A percentile compares a stretch with the other conserved stretches of the same genome.
Evolutionary conservation across 2,329 filamentous ascomycete genomes (phyloP).

Genomic region (Penicillium fuscoglaucum): DNA sequence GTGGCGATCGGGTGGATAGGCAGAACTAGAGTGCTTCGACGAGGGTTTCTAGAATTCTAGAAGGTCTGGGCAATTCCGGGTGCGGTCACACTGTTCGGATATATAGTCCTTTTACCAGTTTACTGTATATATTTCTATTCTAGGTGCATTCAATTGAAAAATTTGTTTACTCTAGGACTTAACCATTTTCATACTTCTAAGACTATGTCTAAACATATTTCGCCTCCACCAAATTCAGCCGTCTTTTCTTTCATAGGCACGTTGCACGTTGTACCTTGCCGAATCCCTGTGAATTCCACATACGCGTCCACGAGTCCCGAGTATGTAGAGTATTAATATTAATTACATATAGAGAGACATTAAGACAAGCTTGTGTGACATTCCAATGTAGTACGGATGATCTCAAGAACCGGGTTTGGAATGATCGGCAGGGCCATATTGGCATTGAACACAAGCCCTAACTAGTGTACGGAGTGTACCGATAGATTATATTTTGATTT

Average conservation of each 20-base stretch:
- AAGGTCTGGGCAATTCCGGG: slow-evolving; percentile 12
- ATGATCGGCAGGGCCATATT: slow-evolving; percentile 14
- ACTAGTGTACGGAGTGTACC: not conserved
- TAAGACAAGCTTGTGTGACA: slow-evolving; percentile 5
- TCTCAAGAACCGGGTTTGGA: not conserved
- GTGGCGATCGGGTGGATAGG: slow-evolving; percentile 22
- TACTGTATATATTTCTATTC: not conserved
- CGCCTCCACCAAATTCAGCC: not conserved
- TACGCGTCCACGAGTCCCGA: slow-evolving; percentile 1
- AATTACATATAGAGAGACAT: not conserved
- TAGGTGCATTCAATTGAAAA: not conserved
- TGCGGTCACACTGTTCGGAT: not conserved
- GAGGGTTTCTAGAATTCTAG: slow-evolving; percentile 24
- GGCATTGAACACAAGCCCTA: not conserved
- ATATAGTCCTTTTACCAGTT: too few relatives aligned
- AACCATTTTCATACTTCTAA: not conserved
- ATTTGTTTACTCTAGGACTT: not conserved
- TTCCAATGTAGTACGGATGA: slow-evolving; percentile 3
- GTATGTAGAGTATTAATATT: not conserved
- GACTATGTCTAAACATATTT: not conserved
- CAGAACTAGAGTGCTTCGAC: slow-evolving; percentile 16
- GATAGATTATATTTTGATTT: not conserved
- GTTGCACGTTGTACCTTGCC: not conserved
- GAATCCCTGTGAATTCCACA: not conserved
- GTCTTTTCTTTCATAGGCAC: not conserved